phyloP scores from a whole-genome alignment of 225 moss, liverwort and hornwort species.

The Polytrichum commune region DNA sequence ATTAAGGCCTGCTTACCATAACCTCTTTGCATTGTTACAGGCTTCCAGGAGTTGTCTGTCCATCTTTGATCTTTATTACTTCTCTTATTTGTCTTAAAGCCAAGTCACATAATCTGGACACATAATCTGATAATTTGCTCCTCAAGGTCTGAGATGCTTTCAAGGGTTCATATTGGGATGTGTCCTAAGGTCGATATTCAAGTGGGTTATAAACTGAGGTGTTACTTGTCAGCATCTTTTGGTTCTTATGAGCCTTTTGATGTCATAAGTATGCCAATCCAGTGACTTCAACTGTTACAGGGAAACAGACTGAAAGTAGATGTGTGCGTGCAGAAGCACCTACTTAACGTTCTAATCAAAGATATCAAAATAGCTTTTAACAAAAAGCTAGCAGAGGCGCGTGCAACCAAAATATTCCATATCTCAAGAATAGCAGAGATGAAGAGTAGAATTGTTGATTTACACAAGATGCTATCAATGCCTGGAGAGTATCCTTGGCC shows the following conservation, averaged over 20 bases:
- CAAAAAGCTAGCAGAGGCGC: conserved; percentile 49
- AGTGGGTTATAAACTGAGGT: no score
- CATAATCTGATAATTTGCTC: no score
- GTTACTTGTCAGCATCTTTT: background rate
- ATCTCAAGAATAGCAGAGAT: conserved; percentile 72
- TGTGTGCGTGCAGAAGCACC: conserved; percentile 40
- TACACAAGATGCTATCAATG: conserved; percentile 66
- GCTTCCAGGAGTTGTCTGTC: no score
- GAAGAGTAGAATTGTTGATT: conserved; percentile 56
- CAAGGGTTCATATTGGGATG: no score
- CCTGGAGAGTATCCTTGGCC: conserved; percentile 59
- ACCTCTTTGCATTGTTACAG: no score
- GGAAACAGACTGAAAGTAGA: background rate
- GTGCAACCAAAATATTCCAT: conserved; percentile 59
- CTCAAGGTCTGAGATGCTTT: no score
- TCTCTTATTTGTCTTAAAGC: no score
- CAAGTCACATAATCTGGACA: no score
- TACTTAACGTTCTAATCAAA: conserved; percentile 50
- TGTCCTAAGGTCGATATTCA: no score
- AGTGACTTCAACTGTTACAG: background rate
- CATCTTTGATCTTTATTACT: no score
- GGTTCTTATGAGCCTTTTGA: background rate
- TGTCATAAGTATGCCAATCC: background rate
- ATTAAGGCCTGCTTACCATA: no score
- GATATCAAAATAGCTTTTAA: conserved; percentile 58